Conservation (phyloP, 2,329 filamentous ascomycete genomes). For the Sporothrix protearum region DNA sequence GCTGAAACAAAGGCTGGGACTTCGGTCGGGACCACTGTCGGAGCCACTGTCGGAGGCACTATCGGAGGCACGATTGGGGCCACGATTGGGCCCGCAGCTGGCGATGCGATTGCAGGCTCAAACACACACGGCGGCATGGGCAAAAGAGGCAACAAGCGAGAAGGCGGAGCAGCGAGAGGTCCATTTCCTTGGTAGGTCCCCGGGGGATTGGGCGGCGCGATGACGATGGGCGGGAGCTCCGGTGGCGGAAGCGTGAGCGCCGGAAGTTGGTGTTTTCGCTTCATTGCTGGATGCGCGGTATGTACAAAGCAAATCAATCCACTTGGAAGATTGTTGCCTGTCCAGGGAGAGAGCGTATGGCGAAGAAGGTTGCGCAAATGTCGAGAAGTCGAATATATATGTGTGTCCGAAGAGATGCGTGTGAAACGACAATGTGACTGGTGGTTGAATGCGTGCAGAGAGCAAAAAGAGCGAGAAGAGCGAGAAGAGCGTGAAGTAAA, state of each 20-base stretch:
- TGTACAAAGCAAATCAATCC: neutral
- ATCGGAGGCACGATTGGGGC: neutral
- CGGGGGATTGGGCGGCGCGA: neutral
- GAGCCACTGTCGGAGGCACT: neutral
- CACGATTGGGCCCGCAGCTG: neutral
- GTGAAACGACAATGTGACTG: neutral
- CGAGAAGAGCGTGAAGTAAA: neutral
- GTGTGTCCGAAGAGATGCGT: neutral
- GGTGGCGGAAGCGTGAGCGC: neutral
- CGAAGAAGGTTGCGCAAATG: neutral
- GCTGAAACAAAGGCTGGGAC: neutral
- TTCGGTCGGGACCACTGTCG: neutral
- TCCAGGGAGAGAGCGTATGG: neutral
- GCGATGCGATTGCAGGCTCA: neutral
- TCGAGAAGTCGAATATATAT: neutral
- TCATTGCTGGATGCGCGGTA: neutral
- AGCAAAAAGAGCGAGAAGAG: neutral
- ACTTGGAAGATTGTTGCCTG: neutral
- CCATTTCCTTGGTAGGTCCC: neutral
- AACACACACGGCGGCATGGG: neutral
- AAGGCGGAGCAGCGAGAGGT: neutral
- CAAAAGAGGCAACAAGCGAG: neutral
- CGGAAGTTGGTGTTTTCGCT: neutral
- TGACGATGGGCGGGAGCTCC: neutral
- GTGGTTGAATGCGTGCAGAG: neutral